Percentiles rank a stretch among this genome's conserved stretches.
phyloP scores from a whole-genome alignment of 371 early-diverging fungal species.

The Rhizomucor miehei region DNA sequence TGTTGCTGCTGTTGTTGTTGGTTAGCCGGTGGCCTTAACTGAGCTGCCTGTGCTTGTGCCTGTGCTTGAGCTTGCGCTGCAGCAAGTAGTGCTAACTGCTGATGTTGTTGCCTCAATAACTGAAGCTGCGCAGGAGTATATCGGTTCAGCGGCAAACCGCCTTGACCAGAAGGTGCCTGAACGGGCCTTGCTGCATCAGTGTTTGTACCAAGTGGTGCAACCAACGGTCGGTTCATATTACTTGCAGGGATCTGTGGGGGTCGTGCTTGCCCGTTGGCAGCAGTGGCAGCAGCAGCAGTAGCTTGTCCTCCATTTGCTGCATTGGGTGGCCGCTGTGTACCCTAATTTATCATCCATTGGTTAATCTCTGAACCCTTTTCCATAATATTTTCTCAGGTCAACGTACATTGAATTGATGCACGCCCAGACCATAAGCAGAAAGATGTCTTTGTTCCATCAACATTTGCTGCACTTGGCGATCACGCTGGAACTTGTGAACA shows the following conservation, averaged over 20 bases:
- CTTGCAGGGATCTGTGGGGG: conserved; percentile 19
- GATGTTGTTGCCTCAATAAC: conserved; percentile 34
- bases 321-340: no score
- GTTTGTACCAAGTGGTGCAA: background rate
- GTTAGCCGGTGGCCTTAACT: background rate
- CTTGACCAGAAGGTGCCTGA: conserved; percentile 1
- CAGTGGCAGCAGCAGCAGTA: no score
- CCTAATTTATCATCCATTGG: no score
- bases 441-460: conserved; percentile 67
- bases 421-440: conserved; percentile 47
- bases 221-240: no score
- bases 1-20: conserved; percentile 14
- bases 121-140: conserved; percentile 47
- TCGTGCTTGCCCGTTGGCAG: background rate
- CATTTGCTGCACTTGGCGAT: conserved; percentile 63
- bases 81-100: conserved; percentile 2
- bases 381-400: no score
- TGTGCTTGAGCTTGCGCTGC: conserved; percentile 19
- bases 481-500: conserved; percentile 68
- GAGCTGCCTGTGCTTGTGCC: conserved; percentile 15
- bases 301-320: no score
- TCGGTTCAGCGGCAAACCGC: conserved; percentile 21
- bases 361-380: no score
- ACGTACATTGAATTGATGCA: conserved; percentile 10
- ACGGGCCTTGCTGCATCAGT: conserved; percentile 6